Percentiles rank a stretch among this genome's conserved stretches.
Conservation (phyloP, 2,329 filamentous ascomycete species). For the Botrytis cinerea region DNA sequence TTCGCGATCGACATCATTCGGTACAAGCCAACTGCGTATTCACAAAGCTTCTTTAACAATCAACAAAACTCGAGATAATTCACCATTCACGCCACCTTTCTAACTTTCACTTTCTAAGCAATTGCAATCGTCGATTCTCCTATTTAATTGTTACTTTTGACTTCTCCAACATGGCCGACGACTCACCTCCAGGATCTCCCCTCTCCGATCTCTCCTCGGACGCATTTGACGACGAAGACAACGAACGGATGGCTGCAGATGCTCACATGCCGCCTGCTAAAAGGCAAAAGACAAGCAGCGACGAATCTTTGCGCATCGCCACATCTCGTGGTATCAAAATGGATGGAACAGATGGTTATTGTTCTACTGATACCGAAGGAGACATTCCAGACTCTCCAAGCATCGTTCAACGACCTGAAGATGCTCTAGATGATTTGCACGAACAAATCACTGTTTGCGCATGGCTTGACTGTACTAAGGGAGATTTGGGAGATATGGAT, state of each 20-base stretch:
- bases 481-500: conserved; percentile 79
- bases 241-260: conserved; percentile 51
- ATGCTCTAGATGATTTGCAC: conserved; percentile 64
- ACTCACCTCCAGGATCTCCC: conserved; percentile 59
- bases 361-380: conserved; percentile 89
- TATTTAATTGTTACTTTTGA: neutral
- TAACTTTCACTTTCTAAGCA: neutral
- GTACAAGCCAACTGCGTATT: conserved; percentile 5
- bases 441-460: conserved; percentile 77
- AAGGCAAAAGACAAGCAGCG: conserved; percentile 35
- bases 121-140: neutral
- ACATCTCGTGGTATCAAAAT: conserved; percentile 40
- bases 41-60: neutral
- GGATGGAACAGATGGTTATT: conserved; percentile 47
- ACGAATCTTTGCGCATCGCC: conserved; percentile 32
- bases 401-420: conserved; percentile 64
- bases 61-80: conserved; percentile 7
- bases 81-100: neutral
- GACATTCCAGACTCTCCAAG: conserved; percentile 73
- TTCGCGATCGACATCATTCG: neutral
- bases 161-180: conserved; percentile 45
- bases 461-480: conserved; percentile 73
- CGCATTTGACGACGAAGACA: conserved; percentile 59
- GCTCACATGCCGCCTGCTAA: conserved; percentile 41
- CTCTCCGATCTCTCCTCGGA: conserved; percentile 66